Percentiles rank a stretch among this genome's conserved stretches.
phyloP scores from a whole-genome alignment of 2,329 filamentous ascomycete species.

The Aspergillus sclerotialis region DNA sequence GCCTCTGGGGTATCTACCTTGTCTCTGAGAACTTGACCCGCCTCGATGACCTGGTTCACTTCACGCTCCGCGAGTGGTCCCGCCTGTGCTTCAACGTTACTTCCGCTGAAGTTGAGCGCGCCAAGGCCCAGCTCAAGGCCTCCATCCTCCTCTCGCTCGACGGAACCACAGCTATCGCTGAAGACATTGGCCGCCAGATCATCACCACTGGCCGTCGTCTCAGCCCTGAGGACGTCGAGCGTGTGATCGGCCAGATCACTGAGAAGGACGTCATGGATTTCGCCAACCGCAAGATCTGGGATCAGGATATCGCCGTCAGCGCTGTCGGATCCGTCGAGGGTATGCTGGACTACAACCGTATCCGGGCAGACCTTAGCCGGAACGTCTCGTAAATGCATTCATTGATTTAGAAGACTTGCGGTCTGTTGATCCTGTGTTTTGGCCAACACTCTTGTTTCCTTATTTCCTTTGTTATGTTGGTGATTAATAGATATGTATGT shows the following conservation, averaged over 20 bases:
- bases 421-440: conserved; percentile 11
- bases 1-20: conserved; percentile 99
- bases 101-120: conserved; percentile 89
- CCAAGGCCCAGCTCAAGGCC: conserved; percentile 98
- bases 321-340: conserved; percentile 92
- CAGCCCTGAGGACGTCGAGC: conserved; percentile 89
- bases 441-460: conserved; percentile 6
- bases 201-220: conserved; percentile 92
- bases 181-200: conserved; percentile 98
- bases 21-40: conserved; percentile 81
- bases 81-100: conserved; percentile 83
- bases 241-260: conserved; percentile 77
- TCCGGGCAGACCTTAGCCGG: conserved; percentile 78
- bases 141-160: conserved; percentile 95
- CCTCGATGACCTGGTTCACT: conserved; percentile 95
- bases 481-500: conserved; percentile 21
- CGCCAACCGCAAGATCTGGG: conserved; percentile 91
- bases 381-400: conserved; percentile 43
- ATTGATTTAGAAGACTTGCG: conserved; percentile 9
- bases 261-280: conserved; percentile 98
- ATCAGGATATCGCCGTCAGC: conserved; percentile 89
- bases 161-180: conserved; percentile 91
- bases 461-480: conserved; percentile 13
- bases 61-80: conserved; percentile 96
- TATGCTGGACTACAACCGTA: conserved; percentile 47